Conservation (phyloP, 1,284 basidiomycete genomes). For the Heterobasidion irregulare region DNA sequence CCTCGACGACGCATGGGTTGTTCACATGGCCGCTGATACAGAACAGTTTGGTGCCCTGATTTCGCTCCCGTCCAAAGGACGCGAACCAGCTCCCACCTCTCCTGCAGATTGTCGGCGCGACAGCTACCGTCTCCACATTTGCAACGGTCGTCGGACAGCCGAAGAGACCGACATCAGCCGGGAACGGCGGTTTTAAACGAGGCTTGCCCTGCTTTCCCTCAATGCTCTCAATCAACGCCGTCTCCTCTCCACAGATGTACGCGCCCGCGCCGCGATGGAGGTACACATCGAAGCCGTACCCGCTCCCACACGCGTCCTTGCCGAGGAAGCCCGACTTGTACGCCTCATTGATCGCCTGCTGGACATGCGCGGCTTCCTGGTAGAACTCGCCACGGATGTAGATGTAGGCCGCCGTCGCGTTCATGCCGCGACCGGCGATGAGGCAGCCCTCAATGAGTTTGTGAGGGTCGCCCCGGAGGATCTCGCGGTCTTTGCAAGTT, state of each 20-base stretch:
- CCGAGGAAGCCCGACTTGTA: conserved; percentile 92
- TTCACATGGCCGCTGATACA: conserved; percentile 98
- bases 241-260: conserved; percentile 99
- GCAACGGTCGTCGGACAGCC: conserved; percentile 97
- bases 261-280: conserved; percentile 96
- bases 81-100: conserved; percentile 93
- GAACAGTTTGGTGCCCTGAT: conserved; percentile 94
- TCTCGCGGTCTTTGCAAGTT: conserved; percentile 98
- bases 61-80: conserved; percentile 85
- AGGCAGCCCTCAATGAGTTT: conserved; percentile 98
- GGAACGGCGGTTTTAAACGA: conserved; percentile 98
- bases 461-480: conserved; percentile 96
- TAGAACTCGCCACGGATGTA: conserved; percentile 99
- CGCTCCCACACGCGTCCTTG: conserved; percentile 87
- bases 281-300: conserved; percentile 95
- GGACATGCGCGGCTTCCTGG: conserved; percentile 89
- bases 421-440: conserved; percentile 97
- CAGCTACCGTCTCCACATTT: conserved; percentile 97
- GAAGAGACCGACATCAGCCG: conserved; percentile 95
- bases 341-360: conserved; percentile 93
- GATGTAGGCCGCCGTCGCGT: conserved; percentile 96
- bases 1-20: conserved; percentile 96
- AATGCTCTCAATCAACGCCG: conserved; percentile 92
- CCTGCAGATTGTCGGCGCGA: conserved; percentile 94
- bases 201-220: conserved; percentile 99